A percentile compares a stretch with the other conserved stretches of the same genome.
phyloP scores from a whole-genome alignment of 129 eudicot species.

The Flaveria brownii region DNA sequence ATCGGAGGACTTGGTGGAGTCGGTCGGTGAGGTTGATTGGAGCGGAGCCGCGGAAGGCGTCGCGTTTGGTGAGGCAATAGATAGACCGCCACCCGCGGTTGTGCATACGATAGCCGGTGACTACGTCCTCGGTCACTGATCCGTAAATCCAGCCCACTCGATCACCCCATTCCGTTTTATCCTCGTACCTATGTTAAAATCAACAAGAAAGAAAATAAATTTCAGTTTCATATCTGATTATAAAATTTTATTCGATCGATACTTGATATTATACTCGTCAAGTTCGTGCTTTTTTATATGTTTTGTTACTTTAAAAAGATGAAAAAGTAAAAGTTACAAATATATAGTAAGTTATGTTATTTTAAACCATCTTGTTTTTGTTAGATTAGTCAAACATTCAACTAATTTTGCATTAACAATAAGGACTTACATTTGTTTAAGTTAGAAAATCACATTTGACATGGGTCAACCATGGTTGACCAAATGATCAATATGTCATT shows the following conservation, averaged over 20 bases:
- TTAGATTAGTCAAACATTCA: not conserved
- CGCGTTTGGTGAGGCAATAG: constrained; percentile 43
- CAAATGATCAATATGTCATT: not conserved
- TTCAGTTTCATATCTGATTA: too few species aligned
- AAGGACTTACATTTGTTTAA: not conserved
- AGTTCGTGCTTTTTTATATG: too few species aligned
- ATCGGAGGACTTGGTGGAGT: constrained; percentile 45
- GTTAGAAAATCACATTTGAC: constrained; percentile 11
- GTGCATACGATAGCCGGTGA: constrained; percentile 46
- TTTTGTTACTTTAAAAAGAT: too few species aligned
- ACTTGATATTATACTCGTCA: too few species aligned
- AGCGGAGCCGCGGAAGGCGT: constrained; percentile 45
- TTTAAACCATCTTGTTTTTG: not conserved
- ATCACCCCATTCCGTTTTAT: constrained; percentile 47
- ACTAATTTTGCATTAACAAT: not conserved
- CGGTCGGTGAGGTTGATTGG: constrained; percentile 43
- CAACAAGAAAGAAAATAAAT: not conserved
- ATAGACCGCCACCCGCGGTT: constrained; percentile 50
- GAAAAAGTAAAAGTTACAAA: too few species aligned
- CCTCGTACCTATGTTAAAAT: constrained; percentile 33
- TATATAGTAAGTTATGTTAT: too few species aligned
- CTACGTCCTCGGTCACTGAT: constrained; percentile 44
- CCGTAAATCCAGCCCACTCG: constrained; percentile 47
- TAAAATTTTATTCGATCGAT: too few species aligned
- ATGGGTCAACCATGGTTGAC: not conserved